Conservation (phyloP, 2,329 filamentous ascomycete genomes). For the Arthrinium puccinioides region DNA sequence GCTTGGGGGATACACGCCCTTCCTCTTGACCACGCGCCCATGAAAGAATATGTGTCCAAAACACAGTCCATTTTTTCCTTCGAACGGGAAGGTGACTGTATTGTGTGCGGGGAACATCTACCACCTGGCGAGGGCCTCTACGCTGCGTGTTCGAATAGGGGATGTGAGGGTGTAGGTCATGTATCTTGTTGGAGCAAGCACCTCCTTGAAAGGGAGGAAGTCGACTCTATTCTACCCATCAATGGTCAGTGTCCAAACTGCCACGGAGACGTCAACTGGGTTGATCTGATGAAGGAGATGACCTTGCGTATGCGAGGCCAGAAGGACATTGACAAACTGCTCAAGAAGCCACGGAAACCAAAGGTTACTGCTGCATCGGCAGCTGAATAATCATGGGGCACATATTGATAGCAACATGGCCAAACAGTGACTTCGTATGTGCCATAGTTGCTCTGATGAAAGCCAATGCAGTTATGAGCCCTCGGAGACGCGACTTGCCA, state of each 20-base stretch:
- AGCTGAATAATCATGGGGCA: neutral
- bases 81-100: conserved; percentile 47
- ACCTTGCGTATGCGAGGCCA: conserved; percentile 64
- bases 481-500: no score
- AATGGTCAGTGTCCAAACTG: conserved; percentile 68
- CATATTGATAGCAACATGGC: no score
- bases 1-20: conserved; percentile 46
- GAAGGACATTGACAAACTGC: conserved; percentile 62
- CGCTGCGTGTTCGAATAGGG: conserved; percentile 45
- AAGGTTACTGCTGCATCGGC: conserved; percentile 9
- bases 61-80: conserved; percentile 45
- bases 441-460: no score
- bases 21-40: conserved; percentile 45
- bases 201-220: conserved; percentile 31
- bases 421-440: no score
- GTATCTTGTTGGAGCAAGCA: conserved; percentile 52
- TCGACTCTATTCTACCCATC: conserved; percentile 52
- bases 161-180: conserved; percentile 52
- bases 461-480: neutral
- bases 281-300: conserved; percentile 73
- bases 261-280: conserved; percentile 56
- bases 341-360: conserved; percentile 42
- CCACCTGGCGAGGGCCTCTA: conserved; percentile 43
- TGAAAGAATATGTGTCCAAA: conserved; percentile 49
- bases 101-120: conserved; percentile 42